Base-by-base conservation (phyloP, 768 basidiomycete genomes). In the Russula earlei region DNA sequence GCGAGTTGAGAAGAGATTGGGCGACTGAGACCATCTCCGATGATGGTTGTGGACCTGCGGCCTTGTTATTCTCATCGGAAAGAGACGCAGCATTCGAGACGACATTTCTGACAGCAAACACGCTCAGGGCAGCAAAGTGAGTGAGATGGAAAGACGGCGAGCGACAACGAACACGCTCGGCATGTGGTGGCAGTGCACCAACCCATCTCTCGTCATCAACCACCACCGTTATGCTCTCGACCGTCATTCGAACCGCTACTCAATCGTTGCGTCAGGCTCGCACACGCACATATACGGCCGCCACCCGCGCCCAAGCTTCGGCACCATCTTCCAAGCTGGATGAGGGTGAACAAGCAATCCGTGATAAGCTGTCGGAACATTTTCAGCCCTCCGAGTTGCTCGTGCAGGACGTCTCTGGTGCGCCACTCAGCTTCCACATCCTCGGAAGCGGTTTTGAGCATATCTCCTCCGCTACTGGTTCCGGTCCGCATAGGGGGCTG, bases 321-420 rank as follows among this genome's bases (percentile, higher is more conserved):
- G 40, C 52, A 25, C 41, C 59, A 37, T 50, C 66, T 19, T 45
- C 58, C 10, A 60, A 62, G 10, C 66, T 76, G 14, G 71, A 75
- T 24, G 75, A 81, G 61, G 85, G 87, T n/a, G 91, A 93, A 71
- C 72, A 74, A 58, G 69, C 68, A 54, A 93, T 95, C 51, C 75
- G 76, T 60, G 67, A 74, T 22, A 97, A 95, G 70, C 74, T 98
- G 27, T 76, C 75, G 12, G 77, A 80, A 38, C 80, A 72, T 64
- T 91, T 99, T 68, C 71, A 77, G n/a, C 90, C 94, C 10, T 81
- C 85, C 14, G 79, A 84, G 57, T 73, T 98, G 19, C 78, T 82
- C 58, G 93, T 98, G 2, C 84, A 93, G 72, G 95, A 99, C 69
- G 81, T 94, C n/a, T 98, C 94, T 25, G 95, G 95, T 93, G 22